These are phyloP conservation scores for Rehmannia glutinosa DNA, from an alignment of 257 asterid genomes.

Conservation along the genomic window DNA sequence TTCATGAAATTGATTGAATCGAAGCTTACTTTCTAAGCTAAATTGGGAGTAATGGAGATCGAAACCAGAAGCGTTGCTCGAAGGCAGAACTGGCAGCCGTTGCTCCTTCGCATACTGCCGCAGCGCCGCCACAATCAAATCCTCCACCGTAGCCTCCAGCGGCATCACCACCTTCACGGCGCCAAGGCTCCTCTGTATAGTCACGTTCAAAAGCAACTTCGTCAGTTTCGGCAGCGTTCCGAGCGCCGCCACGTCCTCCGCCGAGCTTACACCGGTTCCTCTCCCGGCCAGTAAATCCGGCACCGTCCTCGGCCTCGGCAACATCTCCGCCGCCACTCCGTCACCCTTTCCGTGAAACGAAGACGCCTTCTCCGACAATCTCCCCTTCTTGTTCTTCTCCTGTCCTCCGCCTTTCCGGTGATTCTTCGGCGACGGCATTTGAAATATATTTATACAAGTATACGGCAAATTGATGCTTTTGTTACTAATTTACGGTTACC, in stretches of 20 bases:
- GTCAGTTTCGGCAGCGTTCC: conserved; percentile 41
- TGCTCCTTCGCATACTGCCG: conserved; percentile 71
- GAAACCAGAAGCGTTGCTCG: conserved; percentile 36
- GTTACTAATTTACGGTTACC: conserved; percentile 10
- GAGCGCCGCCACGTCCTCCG: conserved; percentile 25
- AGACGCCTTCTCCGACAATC: conserved; percentile 41
- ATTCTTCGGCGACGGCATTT: conserved; percentile 69
- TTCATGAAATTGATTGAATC: background rate
- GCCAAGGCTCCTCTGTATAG: conserved; percentile 78
- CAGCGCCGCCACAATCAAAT: conserved; percentile 59
- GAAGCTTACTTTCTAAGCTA: conserved; percentile 73
- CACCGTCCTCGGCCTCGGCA: conserved; percentile 65
- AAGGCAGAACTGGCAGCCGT: conserved; percentile 43
- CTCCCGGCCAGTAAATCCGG: conserved; percentile 47
- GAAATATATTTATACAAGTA: background rate
- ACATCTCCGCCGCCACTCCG: conserved; percentile 22
- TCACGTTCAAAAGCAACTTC: conserved; percentile 70
- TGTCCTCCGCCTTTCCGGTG: conserved; percentile 45
- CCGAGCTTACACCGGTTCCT: background rate
- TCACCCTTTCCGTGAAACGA: conserved; percentile 50
- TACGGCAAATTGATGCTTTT: background rate
- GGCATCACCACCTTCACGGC: conserved; percentile 68
- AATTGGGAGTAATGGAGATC: conserved; percentile 94
- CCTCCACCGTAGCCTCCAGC: conserved; percentile 70
- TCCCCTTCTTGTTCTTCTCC: conserved; percentile 58